Evolutionary conservation across 2,329 filamentous ascomycete genomes (phyloP), one percentile per base, ranked within the genome.

Genomic region (Exophiala sideris): DNA sequence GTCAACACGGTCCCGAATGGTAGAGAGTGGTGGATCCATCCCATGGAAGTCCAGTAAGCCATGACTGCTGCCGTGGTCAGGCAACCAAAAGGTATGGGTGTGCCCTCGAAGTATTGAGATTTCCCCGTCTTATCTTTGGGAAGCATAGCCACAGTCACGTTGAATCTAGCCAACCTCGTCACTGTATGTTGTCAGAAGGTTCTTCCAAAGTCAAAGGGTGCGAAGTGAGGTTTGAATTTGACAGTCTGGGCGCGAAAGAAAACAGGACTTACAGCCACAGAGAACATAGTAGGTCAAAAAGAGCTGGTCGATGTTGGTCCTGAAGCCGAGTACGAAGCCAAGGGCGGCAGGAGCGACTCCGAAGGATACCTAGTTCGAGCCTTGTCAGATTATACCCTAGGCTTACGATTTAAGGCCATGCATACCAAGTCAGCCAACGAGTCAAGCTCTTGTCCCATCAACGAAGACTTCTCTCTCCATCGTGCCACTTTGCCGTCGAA

Each of bases 361-460:
- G 69, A 99, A 99, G 12, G 94, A 96, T 67, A 99, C 89, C 91
- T 96, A 50, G 4, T 57, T 24, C 14, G 21, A 24, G 14, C 12
- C 12, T 34, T 45, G 40, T 52, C 24, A 57, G 50, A 47, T 5
- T 10, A 32, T 12, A 14, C 18, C 20, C 3, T 14, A 42, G 18
- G 21, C 16, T 44, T 9, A 14, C 20, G 11, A n/a, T 21, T 8
- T 21, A 18, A 29, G 36, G 48, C 18, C 12, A 36, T 29, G 67
- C 82, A 24, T 86, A 96, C 91, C 78, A 99, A 71, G 70, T 99
- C 94, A 51, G 94, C 94, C 45, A 99, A 79, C 5, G 92, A 97
- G 72, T 99, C 94, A 52, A 99, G 78, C 73, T 99, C 94, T 73
- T 96, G 92, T 10, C 94, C 94, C 92, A 99, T 97, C 69, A 99